phyloP scores from a whole-genome alignment of 1,139 yeast species.

The Zygotorulaspora mrakii region DNA sequence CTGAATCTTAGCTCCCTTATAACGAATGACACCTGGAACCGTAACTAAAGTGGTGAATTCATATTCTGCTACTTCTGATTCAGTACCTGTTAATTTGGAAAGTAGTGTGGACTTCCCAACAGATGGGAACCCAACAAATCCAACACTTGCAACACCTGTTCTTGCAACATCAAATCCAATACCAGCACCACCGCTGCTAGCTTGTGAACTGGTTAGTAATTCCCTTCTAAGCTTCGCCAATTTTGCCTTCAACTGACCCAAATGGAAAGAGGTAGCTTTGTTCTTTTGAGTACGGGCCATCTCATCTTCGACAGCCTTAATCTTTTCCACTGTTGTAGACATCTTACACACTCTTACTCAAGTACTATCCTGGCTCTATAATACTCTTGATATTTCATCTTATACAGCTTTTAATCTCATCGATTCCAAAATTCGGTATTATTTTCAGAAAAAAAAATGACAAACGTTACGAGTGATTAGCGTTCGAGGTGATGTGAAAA shows the following conservation, averaged over 20 bases:
- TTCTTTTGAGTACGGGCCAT: constrained; percentile 92
- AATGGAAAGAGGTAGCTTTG: constrained; percentile 91
- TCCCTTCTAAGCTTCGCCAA: constrained; percentile 92
- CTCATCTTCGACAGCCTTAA: constrained; percentile 91
- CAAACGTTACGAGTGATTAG: constrained; percentile 5
- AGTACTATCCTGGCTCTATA: no score
- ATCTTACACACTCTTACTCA: no score
- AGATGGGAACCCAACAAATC: constrained; percentile 97
- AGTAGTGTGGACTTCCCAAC: constrained; percentile 94
- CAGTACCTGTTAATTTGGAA: constrained; percentile 88
- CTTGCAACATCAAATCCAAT: constrained; percentile 96
- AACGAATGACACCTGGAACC: constrained; percentile 93
- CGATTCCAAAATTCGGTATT: constrained; percentile 11
- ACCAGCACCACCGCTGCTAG: constrained; percentile 82
- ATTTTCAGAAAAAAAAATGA: constrained; percentile 1
- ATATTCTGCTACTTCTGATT: constrained; percentile 94
- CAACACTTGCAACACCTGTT: constrained; percentile 96
- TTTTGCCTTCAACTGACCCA: constrained; percentile 95
- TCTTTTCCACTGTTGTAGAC: constrained; percentile 86
- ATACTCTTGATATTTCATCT: no score
- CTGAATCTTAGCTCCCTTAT: constrained; percentile 95
- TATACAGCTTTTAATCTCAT: constrained; percentile 13
- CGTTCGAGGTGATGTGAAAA: constrained; percentile 16
- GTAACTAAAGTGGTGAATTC: constrained; percentile 97
- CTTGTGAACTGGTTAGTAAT: constrained; percentile 70